Percentiles rank a stretch among this genome's conserved stretches.
Conservation (phyloP, 352 stramenopile species). For the Peronospora belbahrii region DNA sequence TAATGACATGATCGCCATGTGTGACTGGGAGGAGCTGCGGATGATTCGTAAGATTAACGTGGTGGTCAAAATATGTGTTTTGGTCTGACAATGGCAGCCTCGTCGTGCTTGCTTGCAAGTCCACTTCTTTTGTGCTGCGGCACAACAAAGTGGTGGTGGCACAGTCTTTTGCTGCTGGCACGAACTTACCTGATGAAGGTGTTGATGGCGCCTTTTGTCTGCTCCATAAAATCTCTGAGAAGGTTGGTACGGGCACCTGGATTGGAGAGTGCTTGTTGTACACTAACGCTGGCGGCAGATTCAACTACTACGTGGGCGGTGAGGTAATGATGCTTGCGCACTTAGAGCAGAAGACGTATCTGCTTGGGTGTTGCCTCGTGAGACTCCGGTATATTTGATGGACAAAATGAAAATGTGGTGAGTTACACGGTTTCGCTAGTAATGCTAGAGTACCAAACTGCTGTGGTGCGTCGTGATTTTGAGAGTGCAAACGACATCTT, state of each 20-base stretch:
- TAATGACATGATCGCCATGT: slow-evolving; percentile 95
- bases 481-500: slow-evolving; percentile 96
- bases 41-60: slow-evolving; percentile 98
- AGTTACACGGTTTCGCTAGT: slow-evolving; percentile 89
- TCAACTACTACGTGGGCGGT: slow-evolving; percentile 99
- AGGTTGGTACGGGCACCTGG: slow-evolving; percentile 94
- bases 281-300: slow-evolving; percentile 87
- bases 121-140: slow-evolving; percentile 94
- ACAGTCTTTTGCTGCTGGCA: slow-evolving; percentile 84
- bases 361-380: slow-evolving; percentile 97
- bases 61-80: slow-evolving; percentile 92
- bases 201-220: slow-evolving; percentile 97
- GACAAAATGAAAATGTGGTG: slow-evolving; percentile 95
- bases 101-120: slow-evolving; percentile 91
- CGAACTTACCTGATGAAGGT: slow-evolving; percentile 88
- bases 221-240: slow-evolving; percentile 95
- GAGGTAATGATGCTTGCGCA: slow-evolving; percentile 98
- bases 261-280: slow-evolving; percentile 99
- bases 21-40: slow-evolving; percentile 97
- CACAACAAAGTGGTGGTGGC: slow-evolving; percentile 90
- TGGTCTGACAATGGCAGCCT: slow-evolving; percentile 96
- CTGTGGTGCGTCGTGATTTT: slow-evolving; percentile 97
- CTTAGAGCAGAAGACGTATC: slow-evolving; percentile 92
- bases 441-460: slow-evolving; percentile 98
- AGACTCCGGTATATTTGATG: slow-evolving; percentile 98